Evolutionary conservation across 2,329 filamentous ascomycete genomes (phyloP).

Genomic region (Cercospora canescens): DNA sequence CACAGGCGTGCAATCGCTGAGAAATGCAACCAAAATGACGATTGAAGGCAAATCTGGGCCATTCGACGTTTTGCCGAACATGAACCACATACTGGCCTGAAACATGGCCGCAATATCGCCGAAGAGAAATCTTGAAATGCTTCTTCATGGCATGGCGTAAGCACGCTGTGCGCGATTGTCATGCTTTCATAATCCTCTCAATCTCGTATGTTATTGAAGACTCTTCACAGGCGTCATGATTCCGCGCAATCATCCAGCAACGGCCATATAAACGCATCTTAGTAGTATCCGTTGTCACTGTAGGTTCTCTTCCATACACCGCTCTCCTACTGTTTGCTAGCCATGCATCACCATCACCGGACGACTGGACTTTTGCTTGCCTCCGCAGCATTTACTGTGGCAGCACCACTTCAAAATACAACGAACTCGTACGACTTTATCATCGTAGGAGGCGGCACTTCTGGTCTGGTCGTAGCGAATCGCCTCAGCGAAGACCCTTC

Average conservation of each 20-base stretch:
- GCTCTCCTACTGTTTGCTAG: background rate
- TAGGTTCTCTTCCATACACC: background rate
- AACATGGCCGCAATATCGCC: background rate
- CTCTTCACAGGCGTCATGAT: background rate
- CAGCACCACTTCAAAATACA: background rate
- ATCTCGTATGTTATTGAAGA: background rate
- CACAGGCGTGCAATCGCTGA: background rate
- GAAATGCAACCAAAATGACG: background rate
- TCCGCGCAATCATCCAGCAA: background rate
- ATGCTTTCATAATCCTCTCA: background rate
- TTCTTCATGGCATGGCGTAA: background rate
- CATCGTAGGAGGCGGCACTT: constrained; percentile 33
- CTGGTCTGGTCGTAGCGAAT: constrained; percentile 32
- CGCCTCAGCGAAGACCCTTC: constrained; percentile 31
- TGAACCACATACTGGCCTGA: background rate
- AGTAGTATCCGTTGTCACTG: background rate
- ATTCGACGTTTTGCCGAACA: background rate
- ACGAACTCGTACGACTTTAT: constrained; percentile 26
- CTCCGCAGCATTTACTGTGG: background rate
- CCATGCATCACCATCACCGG: background rate
- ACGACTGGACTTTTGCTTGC: background rate
- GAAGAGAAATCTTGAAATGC: background rate
- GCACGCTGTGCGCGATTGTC: background rate
- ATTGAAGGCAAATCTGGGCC: background rate
- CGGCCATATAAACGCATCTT: background rate